Base-by-base conservation (phyloP, 2,329 filamentous ascomycete species). In the Alternaria postmessia region DNA sequence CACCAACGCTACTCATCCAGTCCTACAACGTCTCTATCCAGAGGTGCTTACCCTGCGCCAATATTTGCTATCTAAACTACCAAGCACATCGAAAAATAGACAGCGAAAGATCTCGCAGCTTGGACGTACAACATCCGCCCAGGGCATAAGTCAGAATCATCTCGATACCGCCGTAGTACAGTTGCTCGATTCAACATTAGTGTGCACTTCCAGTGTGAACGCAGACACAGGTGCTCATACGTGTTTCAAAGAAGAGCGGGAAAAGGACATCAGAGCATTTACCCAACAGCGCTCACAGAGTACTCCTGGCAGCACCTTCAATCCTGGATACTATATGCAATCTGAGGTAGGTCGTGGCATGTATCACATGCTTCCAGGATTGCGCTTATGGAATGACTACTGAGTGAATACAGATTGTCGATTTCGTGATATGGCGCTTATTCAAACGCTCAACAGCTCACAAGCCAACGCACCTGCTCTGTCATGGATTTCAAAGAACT, bases 381-480 rank as follows among this genome's bases (percentile, higher is more conserved):
- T 30, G 24, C 34, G 24, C 43, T 55, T 36, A 9, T 30, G 44
- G 38, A 44, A 34, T 24, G 26, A 43, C 34, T 54, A 46, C 71
- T 73, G 60, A 72, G 28, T 52, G 53, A 26, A 51, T n/a, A 51
- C 51, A 84, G 82, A 78, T 82, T 66, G 81, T 85, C 30, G 79
- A 84, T 65, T 83, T 82, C 61, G 79, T 81, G 16, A 87, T 97
- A 42, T 93, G 90, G 87, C 83, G 87, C 9, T 81, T 97, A 2
- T 97, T 96, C 76, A 87, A 86, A 12, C 84, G 86, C 67, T 80
- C 83, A 32, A 71, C 77, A 28, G 79, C 78, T 59, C 76, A 82
- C 51, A 86, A 85, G 71, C 89, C 90, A 2, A 85, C 87, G 51
- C 92, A 97, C 79, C 72, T 97, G 5, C 85, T 99, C 5, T 94